Conservation (phyloP, 2,329 filamentous ascomycete genomes). For the Cladosporium sp. region DNA sequence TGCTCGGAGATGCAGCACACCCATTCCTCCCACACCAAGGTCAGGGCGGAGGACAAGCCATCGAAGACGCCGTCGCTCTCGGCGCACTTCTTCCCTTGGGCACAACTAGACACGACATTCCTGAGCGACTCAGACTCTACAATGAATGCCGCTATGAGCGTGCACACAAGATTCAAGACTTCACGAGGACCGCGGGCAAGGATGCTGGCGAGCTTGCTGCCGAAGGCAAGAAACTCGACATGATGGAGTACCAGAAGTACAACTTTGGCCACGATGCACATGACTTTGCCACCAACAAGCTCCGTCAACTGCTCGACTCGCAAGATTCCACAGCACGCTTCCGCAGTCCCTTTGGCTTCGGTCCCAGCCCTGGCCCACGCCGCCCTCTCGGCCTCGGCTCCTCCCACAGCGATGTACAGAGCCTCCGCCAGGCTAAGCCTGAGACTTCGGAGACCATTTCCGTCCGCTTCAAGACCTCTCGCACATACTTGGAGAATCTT, state of each 20-base stretch:
- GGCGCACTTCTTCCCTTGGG: slow-evolving; percentile 55
- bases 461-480: slow-evolving; percentile 43
- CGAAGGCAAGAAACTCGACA: slow-evolving; percentile 30
- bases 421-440: slow-evolving; percentile 19
- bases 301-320: slow-evolving; percentile 53
- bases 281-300: slow-evolving; percentile 52
- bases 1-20: slow-evolving; percentile 69
- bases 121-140: slow-evolving; percentile 58
- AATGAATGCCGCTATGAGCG: slow-evolving; percentile 59
- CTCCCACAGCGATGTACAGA: slow-evolving; percentile 9
- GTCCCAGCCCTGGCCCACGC: slow-evolving; percentile 37
- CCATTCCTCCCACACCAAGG: slow-evolving; percentile 66
- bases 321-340: slow-evolving; percentile 39
- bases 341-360: slow-evolving; percentile 46
- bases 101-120: slow-evolving; percentile 48
- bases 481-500: slow-evolving; percentile 44
- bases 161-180: slow-evolving; percentile 59
- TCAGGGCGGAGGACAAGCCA: slow-evolving; percentile 63
- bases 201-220: slow-evolving; percentile 24
- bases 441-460: slow-evolving; percentile 41
- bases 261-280: slow-evolving; percentile 33
- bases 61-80: slow-evolving; percentile 66
- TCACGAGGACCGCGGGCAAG: slow-evolving; percentile 54
- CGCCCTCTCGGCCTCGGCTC: slow-evolving; percentile 9
- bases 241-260: slow-evolving; percentile 29